Evolutionary conservation across 176 grass and related monocot genomes (phyloP).

Genomic region (Carex parvula): DNA sequence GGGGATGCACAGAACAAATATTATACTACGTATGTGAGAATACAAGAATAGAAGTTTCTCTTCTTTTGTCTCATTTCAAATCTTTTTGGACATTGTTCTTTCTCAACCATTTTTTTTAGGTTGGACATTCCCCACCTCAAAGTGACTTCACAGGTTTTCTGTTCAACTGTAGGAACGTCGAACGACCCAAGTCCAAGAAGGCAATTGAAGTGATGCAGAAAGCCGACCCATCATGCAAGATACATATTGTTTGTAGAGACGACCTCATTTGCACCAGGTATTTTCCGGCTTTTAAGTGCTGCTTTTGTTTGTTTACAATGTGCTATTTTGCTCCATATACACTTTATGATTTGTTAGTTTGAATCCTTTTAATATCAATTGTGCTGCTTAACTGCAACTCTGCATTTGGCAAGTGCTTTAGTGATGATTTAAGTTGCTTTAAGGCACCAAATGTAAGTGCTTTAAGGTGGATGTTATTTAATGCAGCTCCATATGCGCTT

Average conservation of each 20-base stretch:
- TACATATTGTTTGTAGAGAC: conserved; percentile 52
- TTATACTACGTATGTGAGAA: not conserved
- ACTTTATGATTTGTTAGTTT: not conserved
- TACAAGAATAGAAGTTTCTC: not conserved
- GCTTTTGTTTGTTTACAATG: conserved; percentile 10
- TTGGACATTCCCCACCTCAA: not conserved
- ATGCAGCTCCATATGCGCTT: not conserved
- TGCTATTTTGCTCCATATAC: not conserved
- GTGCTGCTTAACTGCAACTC: not conserved
- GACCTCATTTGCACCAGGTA: conserved; percentile 61
- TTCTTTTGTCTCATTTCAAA: not conserved
- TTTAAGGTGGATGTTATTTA: not conserved
- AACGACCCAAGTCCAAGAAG: conserved; percentile 28
- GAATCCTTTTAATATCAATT: not conserved
- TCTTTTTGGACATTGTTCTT: not conserved
- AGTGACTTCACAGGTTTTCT: not conserved
- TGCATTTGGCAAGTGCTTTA: not conserved
- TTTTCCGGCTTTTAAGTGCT: not conserved
- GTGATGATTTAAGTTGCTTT: not conserved
- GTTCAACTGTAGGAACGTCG: conserved; percentile 39
- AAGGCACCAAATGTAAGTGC: not conserved
- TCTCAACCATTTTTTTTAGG: not conserved
- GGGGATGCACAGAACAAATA: conserved; percentile 14
- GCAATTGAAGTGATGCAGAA: conserved; percentile 49
- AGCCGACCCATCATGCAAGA: conserved; percentile 57